Base-by-base conservation (phyloP, 225 moss, liverwort and hornwort species). In the Anthoceros angustus region DNA sequence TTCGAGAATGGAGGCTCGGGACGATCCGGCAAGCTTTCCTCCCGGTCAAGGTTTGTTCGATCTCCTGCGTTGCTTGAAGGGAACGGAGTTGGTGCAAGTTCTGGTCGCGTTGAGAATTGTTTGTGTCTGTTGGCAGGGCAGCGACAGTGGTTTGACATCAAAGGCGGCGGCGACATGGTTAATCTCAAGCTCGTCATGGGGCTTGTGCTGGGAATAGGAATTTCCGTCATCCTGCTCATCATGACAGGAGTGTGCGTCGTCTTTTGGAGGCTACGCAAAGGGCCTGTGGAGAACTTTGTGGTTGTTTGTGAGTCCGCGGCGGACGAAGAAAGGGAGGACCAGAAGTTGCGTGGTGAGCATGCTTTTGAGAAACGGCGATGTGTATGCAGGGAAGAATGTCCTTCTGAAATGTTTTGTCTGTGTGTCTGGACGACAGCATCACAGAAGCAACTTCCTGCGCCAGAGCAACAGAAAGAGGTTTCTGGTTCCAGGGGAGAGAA, bases 151-250 rank as follows among this genome's bases (percentile, higher is more conserved):
- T 55, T 55, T 20, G 55, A 55, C 55, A 55, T 55, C 55, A 15
- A 55, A 1, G 55, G 55, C 6, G 55, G 23, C 23, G 55, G 55
- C 8, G 23, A 55, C 14, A 23, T 55, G n/a, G 12, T 23, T 1
- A 55, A 55, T 20, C 23, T 55, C 14, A 55, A 55, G n/a, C 55
- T 55, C 55, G 23, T 55, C 55, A 55, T 55, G 55, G 55, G 55
- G n/a, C 55, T 55, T 20, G 55, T 55, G 55, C 55, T 55, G 6
- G 55, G 55, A 55, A 55, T 55, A 18, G 55, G 55, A 55, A 5
- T 55, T 15, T 9, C 55, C 10, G 55, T 55, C 55, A 55, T 55
- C 6, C 14, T 55, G 55, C 55, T 55, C 10, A 55, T 55, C n/a
- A 55, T 55, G 55, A 23, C 23, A 7, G 55, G 55, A 18, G 55